Conservation (phyloP, 1,284 basidiomycete species). For the Vanrija sp. region DNA sequence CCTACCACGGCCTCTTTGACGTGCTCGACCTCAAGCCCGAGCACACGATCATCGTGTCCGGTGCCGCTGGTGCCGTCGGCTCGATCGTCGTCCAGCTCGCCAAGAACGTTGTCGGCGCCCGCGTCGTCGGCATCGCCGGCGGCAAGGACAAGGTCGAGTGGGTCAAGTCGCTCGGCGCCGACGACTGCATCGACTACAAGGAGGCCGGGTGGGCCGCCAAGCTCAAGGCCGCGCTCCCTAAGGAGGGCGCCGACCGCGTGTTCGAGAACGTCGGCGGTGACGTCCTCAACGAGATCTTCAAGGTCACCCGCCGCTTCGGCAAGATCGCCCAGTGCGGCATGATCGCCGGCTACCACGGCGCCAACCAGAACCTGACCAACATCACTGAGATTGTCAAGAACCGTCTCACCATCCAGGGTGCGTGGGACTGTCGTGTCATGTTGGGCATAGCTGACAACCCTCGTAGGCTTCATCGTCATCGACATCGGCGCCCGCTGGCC, state of each 20-base stretch:
- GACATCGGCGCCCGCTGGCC: conserved; percentile 30
- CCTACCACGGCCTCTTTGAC: conserved; percentile 43
- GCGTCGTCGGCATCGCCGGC: conserved; percentile 54
- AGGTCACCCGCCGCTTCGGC: conserved; percentile 48
- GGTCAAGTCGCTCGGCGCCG: conserved; percentile 51
- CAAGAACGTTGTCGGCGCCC: conserved; percentile 49
- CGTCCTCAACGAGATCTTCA: conserved; percentile 40
- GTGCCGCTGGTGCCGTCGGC: conserved; percentile 46
- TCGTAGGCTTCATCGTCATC: conserved; percentile 44
- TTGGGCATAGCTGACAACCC: background rate
- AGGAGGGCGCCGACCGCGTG: conserved; percentile 37
- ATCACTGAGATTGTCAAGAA: conserved; percentile 46
- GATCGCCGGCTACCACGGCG: conserved; percentile 29
- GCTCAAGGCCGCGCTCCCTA: conserved; percentile 31
- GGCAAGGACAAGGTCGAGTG: conserved; percentile 53
- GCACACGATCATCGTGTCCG: conserved; percentile 46
- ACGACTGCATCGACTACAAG: conserved; percentile 55
- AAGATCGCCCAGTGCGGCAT: conserved; percentile 51
- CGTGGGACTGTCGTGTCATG: background rate
- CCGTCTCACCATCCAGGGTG: conserved; percentile 47
- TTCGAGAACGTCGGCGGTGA: conserved; percentile 51
- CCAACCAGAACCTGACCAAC: conserved; percentile 21
- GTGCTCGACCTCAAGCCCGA: conserved; percentile 44
- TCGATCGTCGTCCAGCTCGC: conserved; percentile 40
- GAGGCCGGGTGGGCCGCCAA: conserved; percentile 24